A percentile compares a stretch with the other conserved stretches of the same genome.
Evolutionary conservation across 208 protist species (phyloP).

Genomic region (Crithidia bombi): DNA sequence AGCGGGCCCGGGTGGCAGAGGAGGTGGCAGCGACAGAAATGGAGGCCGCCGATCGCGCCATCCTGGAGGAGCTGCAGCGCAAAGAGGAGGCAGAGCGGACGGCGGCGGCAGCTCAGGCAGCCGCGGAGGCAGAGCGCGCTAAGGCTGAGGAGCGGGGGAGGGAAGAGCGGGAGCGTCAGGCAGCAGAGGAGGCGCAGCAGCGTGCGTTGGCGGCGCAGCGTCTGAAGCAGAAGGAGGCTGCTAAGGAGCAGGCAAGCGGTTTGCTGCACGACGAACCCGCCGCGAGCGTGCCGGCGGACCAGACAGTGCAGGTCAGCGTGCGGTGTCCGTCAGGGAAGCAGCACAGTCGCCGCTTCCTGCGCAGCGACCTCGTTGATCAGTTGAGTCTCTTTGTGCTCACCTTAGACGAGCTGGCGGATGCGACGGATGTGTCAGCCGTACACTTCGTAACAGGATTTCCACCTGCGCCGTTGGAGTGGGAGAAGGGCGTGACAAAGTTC

Average conservation of each 20-base stretch:
- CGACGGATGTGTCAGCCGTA: conserved; percentile 38
- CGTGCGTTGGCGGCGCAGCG: conserved; percentile 17
- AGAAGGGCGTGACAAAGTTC: conserved; percentile 44
- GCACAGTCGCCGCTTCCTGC: conserved; percentile 64
- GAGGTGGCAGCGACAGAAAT: conserved; percentile 49
- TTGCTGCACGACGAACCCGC: conserved; percentile 55
- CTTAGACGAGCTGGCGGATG: conserved; percentile 57
- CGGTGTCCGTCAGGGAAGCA: conserved; percentile 53
- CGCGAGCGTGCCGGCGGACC: conserved; percentile 25
- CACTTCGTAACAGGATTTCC: conserved; percentile 77
- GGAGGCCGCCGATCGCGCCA: conserved; percentile 61
- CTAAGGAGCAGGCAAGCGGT: conserved; percentile 21
- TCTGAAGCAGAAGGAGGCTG: conserved; percentile 14
- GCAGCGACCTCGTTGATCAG: conserved; percentile 55
- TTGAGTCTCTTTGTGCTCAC: conserved; percentile 59
- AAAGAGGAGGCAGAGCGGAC: conserved; percentile 29
- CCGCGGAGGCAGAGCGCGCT: conserved; percentile 31
- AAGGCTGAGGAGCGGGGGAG: conserved; percentile 18
- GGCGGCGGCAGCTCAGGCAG: conserved; percentile 29
- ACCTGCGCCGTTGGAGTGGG: conserved; percentile 49
- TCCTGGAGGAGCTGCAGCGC: conserved; percentile 41
- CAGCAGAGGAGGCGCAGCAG: conserved; percentile 30
- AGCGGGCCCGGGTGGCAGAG: conserved; percentile 52
- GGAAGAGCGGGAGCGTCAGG: conserved; percentile 35
- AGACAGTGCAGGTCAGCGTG: conserved; percentile 55